Conservation (phyloP, 345 rosid species). For the Rubroshorea leprosula region DNA sequence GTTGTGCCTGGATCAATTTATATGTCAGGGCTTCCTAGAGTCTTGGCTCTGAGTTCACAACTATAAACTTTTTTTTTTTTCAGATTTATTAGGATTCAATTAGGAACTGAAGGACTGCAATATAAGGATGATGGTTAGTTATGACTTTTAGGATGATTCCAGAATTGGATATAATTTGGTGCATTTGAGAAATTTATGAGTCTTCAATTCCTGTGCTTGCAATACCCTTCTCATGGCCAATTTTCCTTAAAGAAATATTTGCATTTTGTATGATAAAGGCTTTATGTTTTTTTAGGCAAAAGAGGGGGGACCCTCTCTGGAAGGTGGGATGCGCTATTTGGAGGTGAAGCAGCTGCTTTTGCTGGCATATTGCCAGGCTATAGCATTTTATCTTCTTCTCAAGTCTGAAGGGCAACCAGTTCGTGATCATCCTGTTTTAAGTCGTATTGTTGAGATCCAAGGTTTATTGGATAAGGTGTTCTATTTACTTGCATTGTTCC, state of each 20-base stretch:
- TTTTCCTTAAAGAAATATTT: background rate
- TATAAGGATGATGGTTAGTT: background rate
- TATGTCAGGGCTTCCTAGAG: background rate
- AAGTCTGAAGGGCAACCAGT: conserved; percentile 88
- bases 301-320: conserved; percentile 30
- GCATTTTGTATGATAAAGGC: conserved; percentile 2
- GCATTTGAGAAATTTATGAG: background rate
- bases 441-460: conserved; percentile 81
- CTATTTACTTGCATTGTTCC: conserved; percentile 4
- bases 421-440: conserved; percentile 86
- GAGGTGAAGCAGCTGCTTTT: conserved; percentile 80
- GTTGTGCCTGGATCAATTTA: background rate
- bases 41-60: background rate
- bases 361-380: conserved; percentile 77
- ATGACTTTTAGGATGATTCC: background rate
- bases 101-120: background rate
- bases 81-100: background rate
- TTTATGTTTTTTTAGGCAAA: conserved; percentile 40
- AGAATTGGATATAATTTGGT: background rate
- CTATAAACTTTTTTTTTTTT: background rate
- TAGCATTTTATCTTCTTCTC: conserved; percentile 85
- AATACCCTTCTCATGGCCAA: background rate
- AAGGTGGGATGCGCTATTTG: conserved; percentile 56
- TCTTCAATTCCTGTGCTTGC: background rate
- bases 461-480: conserved; percentile 70